These are phyloP conservation scores for Colletotrichum trifolii DNA, from an alignment of 2,329 filamentous ascomycete species.

Conservation along the genomic window DNA sequence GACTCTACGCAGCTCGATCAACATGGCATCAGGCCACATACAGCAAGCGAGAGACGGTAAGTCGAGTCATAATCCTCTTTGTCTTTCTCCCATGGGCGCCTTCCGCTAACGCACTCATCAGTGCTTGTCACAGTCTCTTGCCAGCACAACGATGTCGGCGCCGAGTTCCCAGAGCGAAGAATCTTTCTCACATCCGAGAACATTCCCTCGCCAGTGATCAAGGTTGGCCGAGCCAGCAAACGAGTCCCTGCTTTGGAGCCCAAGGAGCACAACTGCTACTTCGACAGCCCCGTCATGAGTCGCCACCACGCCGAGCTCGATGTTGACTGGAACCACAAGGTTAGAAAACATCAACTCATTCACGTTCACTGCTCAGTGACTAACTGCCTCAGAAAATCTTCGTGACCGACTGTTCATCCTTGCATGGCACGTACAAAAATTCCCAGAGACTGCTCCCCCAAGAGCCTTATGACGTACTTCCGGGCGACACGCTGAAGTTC, in stretches of 20 bases:
- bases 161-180: slow-evolving; percentile 36
- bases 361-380: background rate
- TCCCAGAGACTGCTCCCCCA: slow-evolving; percentile 39
- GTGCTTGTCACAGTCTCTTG: slow-evolving; percentile 46
- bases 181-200: slow-evolving; percentile 45
- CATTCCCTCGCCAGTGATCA: slow-evolving; percentile 27
- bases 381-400: slow-evolving; percentile 52
- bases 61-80: background rate
- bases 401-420: slow-evolving; percentile 59
- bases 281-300: slow-evolving; percentile 79
- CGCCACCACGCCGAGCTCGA: slow-evolving; percentile 70
- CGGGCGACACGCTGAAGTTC: slow-evolving; percentile 49
- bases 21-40: slow-evolving; percentile 25
- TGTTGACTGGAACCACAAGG: slow-evolving; percentile 57
- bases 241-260: slow-evolving; percentile 47
- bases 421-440: slow-evolving; percentile 65
- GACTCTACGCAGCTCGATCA: background rate
- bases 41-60: slow-evolving; percentile 27
- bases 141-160: slow-evolving; percentile 37
- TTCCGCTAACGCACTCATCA: slow-evolving; percentile 34
- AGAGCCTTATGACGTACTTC: slow-evolving; percentile 36
- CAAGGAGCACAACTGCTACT: slow-evolving; percentile 69
- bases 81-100: background rate
- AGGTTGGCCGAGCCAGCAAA: slow-evolving; percentile 59
- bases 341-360: slow-evolving; percentile 42